Evolutionary conservation across 2,329 filamentous ascomycete species (phyloP).

Genomic region (Sarocladium kiliense): DNA sequence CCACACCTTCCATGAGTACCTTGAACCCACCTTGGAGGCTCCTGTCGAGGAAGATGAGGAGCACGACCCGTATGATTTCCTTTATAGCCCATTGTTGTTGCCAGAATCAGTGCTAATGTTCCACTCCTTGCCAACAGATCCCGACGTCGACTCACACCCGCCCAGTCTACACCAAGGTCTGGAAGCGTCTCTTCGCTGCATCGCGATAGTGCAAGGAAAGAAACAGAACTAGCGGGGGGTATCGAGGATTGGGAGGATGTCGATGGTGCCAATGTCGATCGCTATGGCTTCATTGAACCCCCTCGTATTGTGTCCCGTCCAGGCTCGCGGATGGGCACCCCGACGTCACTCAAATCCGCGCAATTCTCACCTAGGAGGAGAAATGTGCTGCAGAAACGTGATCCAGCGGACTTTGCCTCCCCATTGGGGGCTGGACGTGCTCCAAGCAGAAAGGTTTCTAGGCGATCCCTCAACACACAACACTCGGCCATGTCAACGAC

Average conservation of each 20-base stretch:
- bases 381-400: conserved; percentile 37
- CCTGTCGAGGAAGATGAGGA: conserved; percentile 44
- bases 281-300: conserved; percentile 62
- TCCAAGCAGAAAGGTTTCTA: conserved; percentile 51
- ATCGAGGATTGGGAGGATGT: conserved; percentile 66
- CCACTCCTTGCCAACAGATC: conserved; percentile 14
- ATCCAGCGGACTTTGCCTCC: conserved; percentile 31
- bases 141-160: conserved; percentile 24
- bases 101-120: not conserved
- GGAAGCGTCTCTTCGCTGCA: conserved; percentile 38
- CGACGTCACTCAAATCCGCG: conserved; percentile 35
- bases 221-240: conserved; percentile 49
- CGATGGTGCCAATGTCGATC: conserved; percentile 55
- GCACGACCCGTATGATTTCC: conserved; percentile 54
- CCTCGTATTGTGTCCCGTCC: conserved; percentile 28
- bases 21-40: conserved; percentile 43
- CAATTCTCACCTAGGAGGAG: conserved; percentile 40
- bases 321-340: conserved; percentile 33
- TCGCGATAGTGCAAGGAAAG: conserved; percentile 32
- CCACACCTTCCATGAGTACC: conserved; percentile 41
- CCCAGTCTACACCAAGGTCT: conserved; percentile 33
- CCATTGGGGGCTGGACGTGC: conserved; percentile 31
- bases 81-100: conserved; percentile 17
- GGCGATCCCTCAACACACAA: conserved; percentile 54
- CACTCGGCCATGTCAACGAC: conserved; percentile 45